phyloP scores from a whole-genome alignment of 352 stramenopile genomes.

The Globisporangium nagaii region DNA sequence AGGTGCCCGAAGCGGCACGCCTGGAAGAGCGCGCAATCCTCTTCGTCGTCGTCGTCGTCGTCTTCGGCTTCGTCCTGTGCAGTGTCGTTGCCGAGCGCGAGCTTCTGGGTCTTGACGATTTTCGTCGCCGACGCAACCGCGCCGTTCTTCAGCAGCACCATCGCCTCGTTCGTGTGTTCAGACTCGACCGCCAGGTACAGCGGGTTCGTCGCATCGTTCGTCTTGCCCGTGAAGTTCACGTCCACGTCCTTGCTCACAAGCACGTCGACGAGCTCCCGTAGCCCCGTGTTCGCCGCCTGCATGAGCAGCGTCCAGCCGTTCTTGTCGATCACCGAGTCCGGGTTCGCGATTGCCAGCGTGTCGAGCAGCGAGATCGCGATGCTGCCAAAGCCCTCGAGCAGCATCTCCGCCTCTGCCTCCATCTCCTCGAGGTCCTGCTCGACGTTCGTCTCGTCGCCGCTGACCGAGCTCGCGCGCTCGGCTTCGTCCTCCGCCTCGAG shows the following conservation, averaged over 20 bases:
- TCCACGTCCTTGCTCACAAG: slow-evolving; percentile 46
- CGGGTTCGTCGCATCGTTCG: slow-evolving; percentile 46
- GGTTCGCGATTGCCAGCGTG: slow-evolving; percentile 24
- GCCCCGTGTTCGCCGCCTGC: slow-evolving; percentile 74
- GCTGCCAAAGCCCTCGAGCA: slow-evolving; percentile 61
- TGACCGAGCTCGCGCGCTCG: slow-evolving; percentile 7
- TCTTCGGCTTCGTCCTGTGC: slow-evolving; percentile 8
- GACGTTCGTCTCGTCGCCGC: slow-evolving; percentile 19
- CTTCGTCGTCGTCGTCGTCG: slow-evolving; percentile 33
- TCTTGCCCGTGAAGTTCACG: slow-evolving; percentile 49
- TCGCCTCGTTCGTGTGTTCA: slow-evolving; percentile 61
- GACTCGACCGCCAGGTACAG: slow-evolving; percentile 74
- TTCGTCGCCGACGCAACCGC: slow-evolving; percentile 61
- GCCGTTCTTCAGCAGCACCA: slow-evolving; percentile 68
- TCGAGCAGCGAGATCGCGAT: slow-evolving; percentile 52
- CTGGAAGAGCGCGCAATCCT: slow-evolving; percentile 76
- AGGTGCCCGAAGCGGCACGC: slow-evolving; percentile 67
- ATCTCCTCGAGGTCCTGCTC: slow-evolving; percentile 73
- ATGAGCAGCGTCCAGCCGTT: slow-evolving; percentile 84
- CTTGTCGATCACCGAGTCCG: slow-evolving; percentile 54
- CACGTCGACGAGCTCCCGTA: slow-evolving; percentile 49
- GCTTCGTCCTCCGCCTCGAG: slow-evolving; percentile 51
- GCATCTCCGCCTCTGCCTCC: slow-evolving; percentile 56
- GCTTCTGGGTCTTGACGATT: slow-evolving; percentile 41
- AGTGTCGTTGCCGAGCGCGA: slow-evolving; percentile 20